phyloP scores from a whole-genome alignment of 352 stramenopile genomes.

The Plasmopara viticola region DNA sequence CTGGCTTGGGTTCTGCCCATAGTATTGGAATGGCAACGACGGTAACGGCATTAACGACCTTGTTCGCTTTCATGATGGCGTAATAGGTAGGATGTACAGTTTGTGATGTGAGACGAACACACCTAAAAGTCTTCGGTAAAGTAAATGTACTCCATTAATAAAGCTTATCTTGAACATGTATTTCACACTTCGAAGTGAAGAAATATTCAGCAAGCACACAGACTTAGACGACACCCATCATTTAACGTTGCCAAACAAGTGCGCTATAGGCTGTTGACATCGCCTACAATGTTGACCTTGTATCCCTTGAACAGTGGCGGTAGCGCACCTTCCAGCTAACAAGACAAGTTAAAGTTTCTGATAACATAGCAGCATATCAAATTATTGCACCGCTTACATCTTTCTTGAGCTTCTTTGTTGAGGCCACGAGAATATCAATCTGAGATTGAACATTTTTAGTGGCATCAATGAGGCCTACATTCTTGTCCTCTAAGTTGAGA shows the following conservation, averaged over 20 bases:
- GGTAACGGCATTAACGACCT: slow-evolving; percentile 14
- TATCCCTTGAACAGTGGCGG: slow-evolving; percentile 68
- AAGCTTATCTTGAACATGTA: too few species aligned
- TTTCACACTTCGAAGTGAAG: too few species aligned
- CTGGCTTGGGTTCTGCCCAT: slow-evolving; percentile 8
- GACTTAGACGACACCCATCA: too few species aligned
- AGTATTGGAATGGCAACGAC: slow-evolving; percentile 10
- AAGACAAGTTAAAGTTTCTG: background rate
- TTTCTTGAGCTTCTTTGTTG: slow-evolving; percentile 66
- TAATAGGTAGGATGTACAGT: slow-evolving; percentile 7
- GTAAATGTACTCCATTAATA: background rate
- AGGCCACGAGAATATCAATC: slow-evolving; percentile 38
- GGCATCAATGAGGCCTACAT: slow-evolving; percentile 55
- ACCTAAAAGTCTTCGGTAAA: background rate
- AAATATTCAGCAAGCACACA: too few species aligned
- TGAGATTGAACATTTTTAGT: slow-evolving; percentile 47
- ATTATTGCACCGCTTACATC: slow-evolving; percentile 30
- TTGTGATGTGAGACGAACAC: background rate
- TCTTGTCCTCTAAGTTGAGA: slow-evolving; percentile 61
- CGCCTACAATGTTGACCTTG: slow-evolving; percentile 77
- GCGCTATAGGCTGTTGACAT: slow-evolving; percentile 64
- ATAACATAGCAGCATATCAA: slow-evolving; percentile 1
- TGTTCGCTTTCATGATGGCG: slow-evolving; percentile 13
- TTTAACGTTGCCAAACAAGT: slow-evolving; percentile 10
- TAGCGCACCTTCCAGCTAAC: slow-evolving; percentile 50